Evolutionary conservation across 2,329 filamentous ascomycete species (phyloP), one percentile per base, ranked within the genome.

Genomic region (Claviceps digitariae): DNA sequence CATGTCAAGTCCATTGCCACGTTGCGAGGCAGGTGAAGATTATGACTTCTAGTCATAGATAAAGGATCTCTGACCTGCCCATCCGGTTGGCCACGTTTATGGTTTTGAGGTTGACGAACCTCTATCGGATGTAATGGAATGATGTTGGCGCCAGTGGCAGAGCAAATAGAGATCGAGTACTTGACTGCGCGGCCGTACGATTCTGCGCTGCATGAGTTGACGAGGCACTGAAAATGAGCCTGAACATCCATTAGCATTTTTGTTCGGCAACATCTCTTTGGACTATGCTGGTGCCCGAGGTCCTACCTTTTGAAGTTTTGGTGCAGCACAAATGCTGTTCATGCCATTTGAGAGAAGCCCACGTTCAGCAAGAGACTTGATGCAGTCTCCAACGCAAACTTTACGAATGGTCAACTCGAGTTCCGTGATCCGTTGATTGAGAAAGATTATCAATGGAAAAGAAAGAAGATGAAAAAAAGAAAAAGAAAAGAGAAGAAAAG

Each of bases 191-290:
- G 54, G 17, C 64, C 65, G 36, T 69, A 68, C n/a, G 56, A 52
- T 25, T 59, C 36, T 25, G 57, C 29, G n/a, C 56, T 52, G 48
- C 66, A 69, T 13, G 59, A 59, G 34, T 53, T 58, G 45, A 62
- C 55, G 49, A 69, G 56, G 48, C 67, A 69, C 36, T 62, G 57
- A 38, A 67, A 68, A 15, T 67, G 55, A 36, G 61, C 58, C 66
- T 69, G 17, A 56, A 36, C 46, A 53, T 57, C 6, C n/a, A 23
- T 50, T n/a, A 50, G 29, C 29, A 50, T n/a, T 8, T 8, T 13
- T 20, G 31, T 20, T 45, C 10, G 12, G 4, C 12, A 17, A 17
- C 10, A 3, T 44, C 17, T 36, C 5, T 50, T 38, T n/a, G 31
- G 20, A 25, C 9, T 29, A n/a, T 29, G 36, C 25, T 9, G 34